Conservation (phyloP, 2,329 filamentous ascomycete genomes). For the Aspergillus udagawae region DNA sequence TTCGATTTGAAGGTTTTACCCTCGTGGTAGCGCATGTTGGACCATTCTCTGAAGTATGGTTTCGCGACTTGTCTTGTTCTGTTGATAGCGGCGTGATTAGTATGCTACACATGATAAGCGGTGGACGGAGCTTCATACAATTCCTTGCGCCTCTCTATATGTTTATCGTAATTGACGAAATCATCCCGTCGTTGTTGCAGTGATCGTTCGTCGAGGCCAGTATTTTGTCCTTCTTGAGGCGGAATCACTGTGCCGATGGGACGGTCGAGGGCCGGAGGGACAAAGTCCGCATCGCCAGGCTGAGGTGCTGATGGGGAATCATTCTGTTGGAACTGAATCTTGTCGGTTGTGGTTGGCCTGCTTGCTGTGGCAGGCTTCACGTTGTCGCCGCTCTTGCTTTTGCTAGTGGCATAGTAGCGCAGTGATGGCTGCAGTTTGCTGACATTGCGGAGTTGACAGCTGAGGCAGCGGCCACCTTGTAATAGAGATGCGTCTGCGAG, state of each 20-base stretch:
- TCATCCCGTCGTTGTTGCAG: slow-evolving; percentile 69
- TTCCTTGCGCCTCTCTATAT: slow-evolving; percentile 69
- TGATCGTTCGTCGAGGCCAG: slow-evolving; percentile 66
- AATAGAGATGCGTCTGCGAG: slow-evolving; percentile 22
- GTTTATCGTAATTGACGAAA: slow-evolving; percentile 80
- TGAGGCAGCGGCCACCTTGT: slow-evolving; percentile 29
- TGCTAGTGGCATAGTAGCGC: slow-evolving; percentile 28
- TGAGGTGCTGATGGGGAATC: slow-evolving; percentile 17
- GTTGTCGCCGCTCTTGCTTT: slow-evolving; percentile 6
- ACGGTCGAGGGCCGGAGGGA: slow-evolving; percentile 55
- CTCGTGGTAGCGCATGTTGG: slow-evolving; percentile 72
- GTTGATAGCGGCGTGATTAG: slow-evolving; percentile 4
- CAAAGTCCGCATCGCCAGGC: slow-evolving; percentile 42
- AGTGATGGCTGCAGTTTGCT: slow-evolving; percentile 17
- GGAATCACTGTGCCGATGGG: slow-evolving; percentile 79
- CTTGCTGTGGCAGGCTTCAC: slow-evolving; percentile 8
- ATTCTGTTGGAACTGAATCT: slow-evolving; percentile 28
- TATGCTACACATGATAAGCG: slow-evolving; percentile 2
- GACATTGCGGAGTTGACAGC: slow-evolving; percentile 32
- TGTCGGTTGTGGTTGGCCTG: slow-evolving; percentile 8
- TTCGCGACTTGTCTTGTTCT: slow-evolving; percentile 73
- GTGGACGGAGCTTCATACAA: slow-evolving; percentile 52
- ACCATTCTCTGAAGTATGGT: slow-evolving; percentile 96
- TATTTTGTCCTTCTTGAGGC: slow-evolving; percentile 75
- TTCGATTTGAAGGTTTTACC: slow-evolving; percentile 92